Base-by-base conservation (phyloP, 352 stramenopile species). In the Globisporangium takayamanum region DNA sequence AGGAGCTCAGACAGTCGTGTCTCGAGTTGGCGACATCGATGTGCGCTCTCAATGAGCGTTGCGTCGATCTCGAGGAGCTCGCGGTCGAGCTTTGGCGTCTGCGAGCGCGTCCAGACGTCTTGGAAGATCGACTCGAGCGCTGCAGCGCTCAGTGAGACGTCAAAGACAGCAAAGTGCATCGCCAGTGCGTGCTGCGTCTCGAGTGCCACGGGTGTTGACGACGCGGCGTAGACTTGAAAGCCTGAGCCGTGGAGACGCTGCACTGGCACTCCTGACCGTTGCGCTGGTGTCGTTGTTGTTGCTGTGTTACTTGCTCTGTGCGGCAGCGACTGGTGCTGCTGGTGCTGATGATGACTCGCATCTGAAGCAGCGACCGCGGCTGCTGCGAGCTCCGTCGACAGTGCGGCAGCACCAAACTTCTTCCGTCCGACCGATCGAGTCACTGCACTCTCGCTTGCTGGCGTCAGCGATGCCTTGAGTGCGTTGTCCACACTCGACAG, bases 191-290 rank as follows among this genome's bases (percentile, higher is more conserved):
- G 61, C 30, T 73, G 67, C 26, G 53, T 16, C 14, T 39, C 20
- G 0, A 57, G 28, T 14, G 53, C 25, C 8, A 75, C 58, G 5
- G 57, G 15, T 15, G 45, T 63, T 0, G 67, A 20, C 5, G 74
- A 66, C 3, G 87, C 65, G 0, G 67, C 76, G 36, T 80, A 84
- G 2, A 88, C 41, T 51, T 83, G 78, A 49, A 88, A 88, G 0
- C 63, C 69, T 6, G 44, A 15, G 44, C 18, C 44, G 18, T 25
- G 18, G 44, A 18, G 20, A 1, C 16, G 41, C 41, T 47, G 41
- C 14, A 10, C 15, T 20, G 14, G 14, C 41, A 47, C 41, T 8
- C 11, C 41, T 2, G 11, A 1, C 20, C 41, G 41, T 22, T 47
- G 41, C 10, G 14, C 15, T 47, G 33, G 33, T 12, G 33, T 39